Base-by-base conservation (phyloP, 345 rosid species). In the Salix arbutifolia region DNA sequence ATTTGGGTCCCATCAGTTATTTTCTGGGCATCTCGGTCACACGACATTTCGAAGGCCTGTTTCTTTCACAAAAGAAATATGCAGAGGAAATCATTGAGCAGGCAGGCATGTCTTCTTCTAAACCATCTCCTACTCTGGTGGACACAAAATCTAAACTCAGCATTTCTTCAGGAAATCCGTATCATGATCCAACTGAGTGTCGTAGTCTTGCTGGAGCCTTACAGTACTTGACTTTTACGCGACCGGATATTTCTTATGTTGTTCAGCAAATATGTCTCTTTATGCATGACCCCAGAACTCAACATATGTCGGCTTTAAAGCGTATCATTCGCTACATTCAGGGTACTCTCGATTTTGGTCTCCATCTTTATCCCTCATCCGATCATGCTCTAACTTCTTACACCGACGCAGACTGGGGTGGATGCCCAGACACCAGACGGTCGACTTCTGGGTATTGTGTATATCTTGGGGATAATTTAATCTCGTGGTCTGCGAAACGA, bases 1-100 rank as follows among this genome's bases (percentile, higher is more conserved):
- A 70, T 19, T 40, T 70, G 23, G 74, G 75, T 7, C 74, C 65
- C 33, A 19, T 72, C 28, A 72, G 65, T 19, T 72, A 48, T 72
- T 72, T 72, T 53, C n/a, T 72, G 48, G 74, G 64, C 19, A 28
- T 72, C 3, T n/a, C 74, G 0, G 74, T 53, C 14, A 69, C 58
- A 2, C 0, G 72, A 42, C 33, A 44, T 25, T 1, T 9, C 1
- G 58, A 11, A 12, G 35, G 72, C 3, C 16, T 69, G 0, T 46
- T 69, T 69, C 72, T 44, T 16, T 46, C 19, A 3, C 56, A 69
- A 46, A 33, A 13, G 31, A 69, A 42, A 26, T 69, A 69, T 69
- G 72, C 38, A 0, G 3, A 0, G 2, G 19, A 67, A 23, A 30
- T 67, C 9, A 67, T 67, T 67, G 72, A 40, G 13, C 31, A 10